Evolutionary conservation across 2,329 filamentous ascomycete species (phyloP).

Genomic region (Lachnellula subtilissima): DNA sequence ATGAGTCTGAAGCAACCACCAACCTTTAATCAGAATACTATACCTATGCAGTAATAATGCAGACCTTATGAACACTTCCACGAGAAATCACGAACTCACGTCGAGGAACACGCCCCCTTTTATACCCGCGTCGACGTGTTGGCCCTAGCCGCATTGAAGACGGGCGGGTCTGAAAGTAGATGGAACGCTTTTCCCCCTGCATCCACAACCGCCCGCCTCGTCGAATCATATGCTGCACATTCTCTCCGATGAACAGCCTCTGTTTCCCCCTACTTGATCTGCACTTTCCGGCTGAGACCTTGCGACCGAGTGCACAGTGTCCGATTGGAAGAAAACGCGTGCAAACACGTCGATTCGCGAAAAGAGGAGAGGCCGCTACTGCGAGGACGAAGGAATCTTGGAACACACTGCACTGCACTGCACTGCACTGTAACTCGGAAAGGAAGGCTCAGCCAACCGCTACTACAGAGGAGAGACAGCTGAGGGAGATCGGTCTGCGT

Average conservation of each 20-base stretch:
- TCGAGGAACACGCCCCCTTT: constrained; percentile 3
- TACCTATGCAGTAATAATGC: not conserved
- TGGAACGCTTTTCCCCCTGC: not conserved
- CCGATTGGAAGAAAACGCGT: no score
- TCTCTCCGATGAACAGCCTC: not conserved
- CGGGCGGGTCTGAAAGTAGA: not conserved
- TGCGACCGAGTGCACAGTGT: no score
- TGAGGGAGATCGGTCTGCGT: not conserved
- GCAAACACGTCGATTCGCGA: no score
- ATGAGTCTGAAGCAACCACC: not conserved
- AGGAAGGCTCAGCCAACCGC: no score
- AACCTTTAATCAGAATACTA: no score
- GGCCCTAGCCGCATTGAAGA: not conserved
- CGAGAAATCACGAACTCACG: not conserved
- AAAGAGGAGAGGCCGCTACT: no score
- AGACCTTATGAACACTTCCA: not conserved
- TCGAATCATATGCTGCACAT: not conserved
- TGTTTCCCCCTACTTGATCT: not conserved
- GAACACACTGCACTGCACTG: no score
- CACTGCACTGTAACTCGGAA: no score
- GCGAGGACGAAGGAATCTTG: no score
- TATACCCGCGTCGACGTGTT: constrained; percentile 7
- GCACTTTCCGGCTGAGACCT: not conserved
- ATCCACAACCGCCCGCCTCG: not conserved
- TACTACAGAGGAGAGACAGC: no score